Base-by-base conservation (phyloP, 1,284 basidiomycete species). In the Cutaneotrichosporon spelunceum region DNA sequence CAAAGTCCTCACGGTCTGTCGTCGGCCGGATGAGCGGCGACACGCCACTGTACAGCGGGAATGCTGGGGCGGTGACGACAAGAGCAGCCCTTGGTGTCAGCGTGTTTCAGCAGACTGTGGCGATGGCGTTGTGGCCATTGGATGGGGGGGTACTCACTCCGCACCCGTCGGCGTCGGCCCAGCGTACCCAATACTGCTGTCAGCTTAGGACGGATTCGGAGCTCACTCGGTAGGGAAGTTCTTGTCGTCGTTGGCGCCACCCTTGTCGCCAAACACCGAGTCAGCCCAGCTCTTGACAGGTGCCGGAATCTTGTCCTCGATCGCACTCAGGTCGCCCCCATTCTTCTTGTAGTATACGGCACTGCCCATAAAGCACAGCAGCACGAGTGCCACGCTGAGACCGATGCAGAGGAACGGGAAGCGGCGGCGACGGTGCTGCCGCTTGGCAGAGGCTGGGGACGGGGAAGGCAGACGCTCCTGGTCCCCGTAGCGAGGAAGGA, bases 151-250 rank as follows among this genome's bases (percentile, higher is more conserved):
- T n/a, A 72, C 77, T 73, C 63, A 77, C 78, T 93, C 91, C 13
- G 84, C 86, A 13, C 91, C 91, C 0, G 91, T 93, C 0, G 89
- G 89, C 1, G 91, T 93, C 11, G 83, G 84, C 10, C 91, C 91
- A 14, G 87, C 83, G 73, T 91, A 88, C 48, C 91, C 91, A 13
- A 93, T 85, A 64, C 87, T 77, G 29, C 8, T 21, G 60, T 66
- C 57, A 69, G 67, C 53, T 39, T 39, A 34, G 7, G 1, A 8
- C 27, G 33, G 26, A 16, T 1, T 11, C 19, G 21, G 23, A 19
- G 68, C 78, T 65, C 60, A 79, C 78, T 78, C 62, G 6, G 73
- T 77, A 0, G 78, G 78, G 64, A 79, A 79, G 47, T 70, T 63
- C 6, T 65, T 65, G 57, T 69, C 53, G 53, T 75, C 68, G 16